These are phyloP conservation scores for Talaromyces marneffei DNA, from an alignment of 2,329 filamentous ascomycete species.

Conservation along the genomic window DNA sequence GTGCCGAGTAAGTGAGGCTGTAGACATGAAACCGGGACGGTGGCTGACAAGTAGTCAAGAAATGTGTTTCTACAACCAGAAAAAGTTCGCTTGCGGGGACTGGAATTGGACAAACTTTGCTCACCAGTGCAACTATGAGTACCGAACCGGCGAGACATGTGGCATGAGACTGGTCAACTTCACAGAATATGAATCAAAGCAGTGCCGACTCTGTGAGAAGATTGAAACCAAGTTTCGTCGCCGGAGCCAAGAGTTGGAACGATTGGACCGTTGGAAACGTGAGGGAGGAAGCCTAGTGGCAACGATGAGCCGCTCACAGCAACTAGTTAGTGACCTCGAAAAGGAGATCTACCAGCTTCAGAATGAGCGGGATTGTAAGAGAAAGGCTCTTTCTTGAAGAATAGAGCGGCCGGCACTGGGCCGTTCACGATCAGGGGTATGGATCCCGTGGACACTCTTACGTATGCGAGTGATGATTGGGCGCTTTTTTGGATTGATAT, in stretches of 20 bases:
- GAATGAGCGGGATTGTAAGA: slow-evolving; percentile 47
- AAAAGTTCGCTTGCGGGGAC: slow-evolving; percentile 76
- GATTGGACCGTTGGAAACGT: slow-evolving; percentile 69
- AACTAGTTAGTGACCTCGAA: slow-evolving; percentile 66
- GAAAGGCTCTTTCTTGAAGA: slow-evolving; percentile 26
- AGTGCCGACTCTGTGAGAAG: slow-evolving; percentile 83
- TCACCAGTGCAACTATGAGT: slow-evolving; percentile 88
- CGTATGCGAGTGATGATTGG: slow-evolving; percentile 4
- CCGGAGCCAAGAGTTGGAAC: slow-evolving; percentile 65
- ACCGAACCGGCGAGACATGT: slow-evolving; percentile 93
- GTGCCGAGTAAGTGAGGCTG: slow-evolving; percentile 29
- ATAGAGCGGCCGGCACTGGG: neutral
- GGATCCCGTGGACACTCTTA: neutral
- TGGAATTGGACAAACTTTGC: slow-evolving; percentile 94
- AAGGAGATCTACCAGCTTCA: slow-evolving; percentile 62
- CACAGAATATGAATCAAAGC: slow-evolving; percentile 57
- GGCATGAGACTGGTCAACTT: slow-evolving; percentile 84
- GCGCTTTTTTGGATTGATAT: slow-evolving; percentile 1
- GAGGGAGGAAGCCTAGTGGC: slow-evolving; percentile 59
- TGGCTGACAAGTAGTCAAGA: slow-evolving; percentile 35
- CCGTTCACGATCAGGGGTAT: neutral
- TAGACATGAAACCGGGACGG: slow-evolving; percentile 17
- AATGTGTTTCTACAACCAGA: slow-evolving; percentile 97
- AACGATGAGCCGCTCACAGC: slow-evolving; percentile 61
- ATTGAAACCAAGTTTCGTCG: slow-evolving; percentile 78